Evolutionary conservation across 2,329 filamentous ascomycete species (phyloP), one percentile per base, ranked within the genome.

Genomic region (Aspergillus ibericus): DNA sequence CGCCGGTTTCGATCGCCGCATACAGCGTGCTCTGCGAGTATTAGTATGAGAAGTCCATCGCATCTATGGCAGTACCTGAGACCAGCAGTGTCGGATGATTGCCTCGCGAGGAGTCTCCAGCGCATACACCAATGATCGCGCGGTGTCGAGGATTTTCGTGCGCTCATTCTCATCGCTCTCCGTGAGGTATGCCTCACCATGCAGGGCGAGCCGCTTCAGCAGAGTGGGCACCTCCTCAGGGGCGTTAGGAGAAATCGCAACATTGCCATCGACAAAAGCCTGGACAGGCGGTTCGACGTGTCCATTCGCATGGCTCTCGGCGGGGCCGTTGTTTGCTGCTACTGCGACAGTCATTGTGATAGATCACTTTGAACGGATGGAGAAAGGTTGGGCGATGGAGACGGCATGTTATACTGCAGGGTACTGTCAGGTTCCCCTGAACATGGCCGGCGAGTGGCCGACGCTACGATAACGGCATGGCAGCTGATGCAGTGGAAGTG

Each of bases 41-140:
- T 20, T 22, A 13, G 15, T 4, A 3, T 29, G 2, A 7, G 35
- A 8, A 1, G 12, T 27, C 27, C 6, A 22, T 32, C 16, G n/a
- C 15, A 1, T 27, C 5, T 35, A 27, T 5, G n/a, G 15, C 55
- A 54, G 18, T 55, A 69, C 68, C 72, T 82, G 72, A 0, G 77
- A 78, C 78, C 80, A 82, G 60, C 67, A 72, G 46, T 81, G 78
- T 55, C 77, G 72, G 54, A 81, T 72, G 72, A 82, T 80, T 0
- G 79, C 78, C 67, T 83, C 80, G 6, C 79, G 72, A 0, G 80
- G 80, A 0, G 78, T 81, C 62, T 82, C 79, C 12, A 74, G 67
- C 55, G 63, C 73, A 35, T 62, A 58, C 1, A 63, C 60, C 38
- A 70, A 55, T 5, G 63, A 50, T 7, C 64, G 59, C 5, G 64